Base-by-base conservation (phyloP, 495 filamentous ascomycete genomes). In the Chaetomidium leptoderma region DNA sequence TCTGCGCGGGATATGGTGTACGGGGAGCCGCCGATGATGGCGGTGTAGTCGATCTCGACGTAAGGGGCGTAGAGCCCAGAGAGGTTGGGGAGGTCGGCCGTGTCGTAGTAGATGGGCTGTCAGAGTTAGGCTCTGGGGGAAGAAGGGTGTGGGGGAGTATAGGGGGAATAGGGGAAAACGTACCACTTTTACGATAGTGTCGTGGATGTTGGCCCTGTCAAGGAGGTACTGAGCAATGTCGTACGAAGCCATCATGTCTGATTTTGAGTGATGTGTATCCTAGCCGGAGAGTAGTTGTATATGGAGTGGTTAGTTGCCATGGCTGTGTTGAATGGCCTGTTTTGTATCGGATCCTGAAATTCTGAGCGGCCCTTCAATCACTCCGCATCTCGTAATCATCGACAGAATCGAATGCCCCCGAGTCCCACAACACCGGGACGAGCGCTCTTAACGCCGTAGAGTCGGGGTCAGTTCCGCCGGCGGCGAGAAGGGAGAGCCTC, bases 161-260 rank as follows among this genome's bases (percentile, higher is more conserved):
- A 33, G 6, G 24, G 39, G 36, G 50, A 32, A 17, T 16, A 5
- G 26, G 23, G 6, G 7, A 42, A 17, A 4, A 54, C 61, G 29
- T 53, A 69, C 66, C 23, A 70, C 57, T 21, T 60, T 61, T 17
- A 24, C 33, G 17, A 70, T 42, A 4, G 61, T 64, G 51, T 70
- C 68, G 45, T 72, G 66, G 43, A 72, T 62, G 51, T 72, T 71
- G 39, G 70, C 64, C 36, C 62, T 52, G 58, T 72, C 68, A 17
- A 72, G 61, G 16, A 70, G 61, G 60, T 66, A 70, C 4, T 62
- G 57, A 29, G 63, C 27, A 26, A 60, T 61, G 33, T 57, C 58
- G 57, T 71, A 71, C 23, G 62, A 16, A 1, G 59, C 17, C 52
- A 63, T 69, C n/a, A 11, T 47, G 45, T 53, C 4, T 30, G 10